Conservation (phyloP, 139 green algal species). For the Spirogloea muscicola region DNA sequence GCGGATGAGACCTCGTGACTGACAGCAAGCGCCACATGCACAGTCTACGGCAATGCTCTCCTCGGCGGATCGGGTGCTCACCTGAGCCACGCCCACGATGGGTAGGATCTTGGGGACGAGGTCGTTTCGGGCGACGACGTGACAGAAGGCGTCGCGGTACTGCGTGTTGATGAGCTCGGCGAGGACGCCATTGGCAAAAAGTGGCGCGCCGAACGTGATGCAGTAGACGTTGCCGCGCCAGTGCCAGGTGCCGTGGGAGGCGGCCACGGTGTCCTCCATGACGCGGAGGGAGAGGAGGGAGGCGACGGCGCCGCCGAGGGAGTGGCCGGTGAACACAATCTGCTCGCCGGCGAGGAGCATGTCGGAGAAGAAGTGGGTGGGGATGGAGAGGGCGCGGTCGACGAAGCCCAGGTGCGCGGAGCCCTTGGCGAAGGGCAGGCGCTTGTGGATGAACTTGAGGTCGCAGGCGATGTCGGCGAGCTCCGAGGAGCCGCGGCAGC, state of each 20-base stretch:
- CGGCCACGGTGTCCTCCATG: constrained; percentile 17
- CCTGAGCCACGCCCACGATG: constrained; percentile 9
- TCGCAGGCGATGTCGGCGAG: constrained; percentile 1
- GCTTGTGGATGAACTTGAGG: constrained; percentile 9
- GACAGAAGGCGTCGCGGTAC: constrained; percentile 18
- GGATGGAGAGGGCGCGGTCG: not conserved
- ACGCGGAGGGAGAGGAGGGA: constrained; percentile 21
- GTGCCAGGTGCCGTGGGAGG: constrained; percentile 1
- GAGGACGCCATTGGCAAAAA: constrained; percentile 24
- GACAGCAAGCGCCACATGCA: no score
- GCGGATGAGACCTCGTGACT: no score
- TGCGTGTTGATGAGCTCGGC: constrained; percentile 32
- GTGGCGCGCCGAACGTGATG: constrained; percentile 32
- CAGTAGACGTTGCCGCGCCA: constrained; percentile 8
- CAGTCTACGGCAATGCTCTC: no score
- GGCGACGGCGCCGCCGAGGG: constrained; percentile 19
- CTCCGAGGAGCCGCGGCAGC: not conserved
- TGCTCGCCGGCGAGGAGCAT: constrained; percentile 2
- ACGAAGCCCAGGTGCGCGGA: constrained; percentile 17
- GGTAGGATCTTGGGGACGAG: constrained; percentile 26
- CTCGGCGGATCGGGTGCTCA: no score
- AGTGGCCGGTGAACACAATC: constrained; percentile 16
- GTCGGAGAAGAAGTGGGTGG: not conserved
- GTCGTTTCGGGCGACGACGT: constrained; percentile 30
- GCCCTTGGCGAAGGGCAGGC: not conserved